These are phyloP conservation scores for Rhodotorula sp. DNA, from an alignment of 1,284 basidiomycete genomes.

Conservation along the genomic window DNA sequence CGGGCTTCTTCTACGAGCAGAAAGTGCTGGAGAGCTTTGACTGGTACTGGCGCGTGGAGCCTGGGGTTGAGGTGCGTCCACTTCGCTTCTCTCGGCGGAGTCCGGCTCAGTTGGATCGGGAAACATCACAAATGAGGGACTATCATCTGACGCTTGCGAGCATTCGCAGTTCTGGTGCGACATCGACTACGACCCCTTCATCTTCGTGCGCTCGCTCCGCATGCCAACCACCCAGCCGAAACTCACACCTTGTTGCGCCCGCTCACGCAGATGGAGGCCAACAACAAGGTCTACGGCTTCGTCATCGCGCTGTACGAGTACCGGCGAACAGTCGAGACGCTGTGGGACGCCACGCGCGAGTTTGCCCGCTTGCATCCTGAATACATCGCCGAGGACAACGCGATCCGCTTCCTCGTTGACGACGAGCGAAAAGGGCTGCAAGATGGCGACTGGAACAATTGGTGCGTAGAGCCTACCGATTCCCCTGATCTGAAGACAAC, in stretches of 20 bases:
- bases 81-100: no score
- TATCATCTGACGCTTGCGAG: not conserved
- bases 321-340: conserved; percentile 71
- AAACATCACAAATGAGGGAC: not conserved
- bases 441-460: conserved; percentile 56
- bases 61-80: conserved; percentile 33
- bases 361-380: conserved; percentile 70
- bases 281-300: conserved; percentile 40
- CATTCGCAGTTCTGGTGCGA: conserved; percentile 41
- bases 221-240: not conserved
- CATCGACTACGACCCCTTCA: conserved; percentile 46
- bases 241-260: not conserved
- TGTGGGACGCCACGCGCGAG: conserved; percentile 62
- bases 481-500: not conserved
- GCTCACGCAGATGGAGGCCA: conserved; percentile 35
- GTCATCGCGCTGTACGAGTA: conserved; percentile 71
- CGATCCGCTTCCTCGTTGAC: conserved; percentile 72
- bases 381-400: conserved; percentile 68
- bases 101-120: no score
- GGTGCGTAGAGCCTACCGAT: not conserved
- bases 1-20: conserved; percentile 41
- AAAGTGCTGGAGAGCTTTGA: conserved; percentile 67
- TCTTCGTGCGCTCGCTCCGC: conserved; percentile 29
- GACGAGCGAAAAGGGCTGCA: conserved; percentile 70
- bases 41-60: conserved; percentile 88